phyloP scores from a whole-genome alignment of 2,329 filamentous ascomycete species.

The Verticillium tricorpus region DNA sequence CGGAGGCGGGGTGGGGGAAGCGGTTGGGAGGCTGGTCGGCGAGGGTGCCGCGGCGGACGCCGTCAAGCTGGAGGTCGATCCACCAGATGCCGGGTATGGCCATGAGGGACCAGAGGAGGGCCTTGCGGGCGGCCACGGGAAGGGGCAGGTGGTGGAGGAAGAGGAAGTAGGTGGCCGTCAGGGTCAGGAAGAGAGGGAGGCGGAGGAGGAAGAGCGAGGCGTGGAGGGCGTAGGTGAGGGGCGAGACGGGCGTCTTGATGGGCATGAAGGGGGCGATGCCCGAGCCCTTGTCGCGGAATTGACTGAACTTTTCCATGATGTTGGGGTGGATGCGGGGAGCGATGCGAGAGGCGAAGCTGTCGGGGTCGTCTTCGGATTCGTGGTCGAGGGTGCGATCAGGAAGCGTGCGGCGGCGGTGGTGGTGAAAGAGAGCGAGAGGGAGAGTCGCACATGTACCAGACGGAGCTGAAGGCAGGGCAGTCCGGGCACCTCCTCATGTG shows the following conservation, averaged over 20 bases:
- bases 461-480: background rate
- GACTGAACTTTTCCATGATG: conserved; percentile 88
- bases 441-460: too few species aligned
- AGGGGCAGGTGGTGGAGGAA: conserved; percentile 77
- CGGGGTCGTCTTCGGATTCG: background rate
- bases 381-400: too few species aligned
- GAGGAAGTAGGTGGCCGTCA: conserved; percentile 68
- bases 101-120: conserved; percentile 81
- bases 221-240: conserved; percentile 60
- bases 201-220: conserved; percentile 74
- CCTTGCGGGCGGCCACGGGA: conserved; percentile 64
- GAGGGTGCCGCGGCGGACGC: conserved; percentile 86
- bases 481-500: background rate
- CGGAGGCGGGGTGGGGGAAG: conserved; percentile 71
- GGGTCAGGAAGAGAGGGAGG: conserved; percentile 69
- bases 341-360: background rate
- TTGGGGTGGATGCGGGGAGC: background rate
- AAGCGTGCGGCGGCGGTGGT: too few species aligned
- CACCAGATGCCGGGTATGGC: conserved; percentile 93
- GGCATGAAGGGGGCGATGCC: conserved; percentile 96
- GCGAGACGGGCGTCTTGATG: conserved; percentile 60
- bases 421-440: too few species aligned
- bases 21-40: conserved; percentile 68
- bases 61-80: conserved; percentile 97
- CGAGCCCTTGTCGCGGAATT: conserved; percentile 88